Evolutionary conservation across 2,329 filamentous ascomycete genomes (phyloP), one percentile per base, ranked within the genome.

Genomic region (Paecilomyces dactylethromorphus): DNA sequence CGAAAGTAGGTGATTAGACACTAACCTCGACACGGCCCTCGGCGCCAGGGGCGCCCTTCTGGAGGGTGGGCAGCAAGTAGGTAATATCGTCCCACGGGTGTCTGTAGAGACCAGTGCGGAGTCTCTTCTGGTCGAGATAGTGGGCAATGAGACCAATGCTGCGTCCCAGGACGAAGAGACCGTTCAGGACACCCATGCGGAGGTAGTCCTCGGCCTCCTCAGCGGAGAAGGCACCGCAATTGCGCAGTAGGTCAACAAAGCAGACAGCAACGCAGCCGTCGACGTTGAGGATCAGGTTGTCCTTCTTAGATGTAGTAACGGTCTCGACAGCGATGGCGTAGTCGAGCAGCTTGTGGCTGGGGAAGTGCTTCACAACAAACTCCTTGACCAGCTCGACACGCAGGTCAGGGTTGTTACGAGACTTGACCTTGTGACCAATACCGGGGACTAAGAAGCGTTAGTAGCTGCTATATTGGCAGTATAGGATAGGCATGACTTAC

Each of bases 301-400:
- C 94, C 86, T 99, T 99, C 90, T 99, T 99, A 66, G 92, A 97
- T 55, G 94, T 99, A 58, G 94, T 99, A 65, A 99, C 94, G 11
- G 90, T 90, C 86, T 99, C 94, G 67, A 99, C 94, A 53, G 94
- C 94, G 73, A 99, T 87, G 67, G 94, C 94, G 78, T 97, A 99
- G 82, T 99, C 94, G 76, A 99, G 91, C 75, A 97, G 87, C 86
- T 97, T 97, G 85, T 90, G 91, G 82, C 82, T 92, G 69, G 94
- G 92, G 89, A 99, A 99, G 82, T 94, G 91, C 84, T 92, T 90
- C 80, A 92, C 85, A 74, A 96, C 94, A 78, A 94, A 99, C 81
- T 99, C 93, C 86, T 97, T 99, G 74, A 99, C 94, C 60, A 99
- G 89, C 83, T 97, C 93, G 69, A 99, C 94, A 85, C 94, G 94